Conservation (phyloP, 768 basidiomycete species). For the Leccinum disarticulatum region DNA sequence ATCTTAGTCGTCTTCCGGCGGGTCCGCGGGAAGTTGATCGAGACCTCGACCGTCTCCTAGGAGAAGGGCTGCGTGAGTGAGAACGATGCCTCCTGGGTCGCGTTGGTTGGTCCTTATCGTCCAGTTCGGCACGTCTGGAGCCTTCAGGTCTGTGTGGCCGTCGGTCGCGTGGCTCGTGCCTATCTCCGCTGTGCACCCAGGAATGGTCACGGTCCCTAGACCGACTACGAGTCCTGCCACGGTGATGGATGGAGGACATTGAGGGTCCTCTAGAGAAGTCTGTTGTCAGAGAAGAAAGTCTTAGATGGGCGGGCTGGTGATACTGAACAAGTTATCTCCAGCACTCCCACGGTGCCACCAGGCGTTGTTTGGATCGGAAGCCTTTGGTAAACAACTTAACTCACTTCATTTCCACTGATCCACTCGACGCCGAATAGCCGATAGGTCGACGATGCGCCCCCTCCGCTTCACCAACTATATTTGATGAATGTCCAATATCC, state of each 20-base stretch:
- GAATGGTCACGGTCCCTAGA: conserved; percentile 11
- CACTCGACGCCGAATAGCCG: conserved; percentile 25
- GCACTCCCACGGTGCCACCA: background rate
- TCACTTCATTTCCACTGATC: conserved; percentile 9
- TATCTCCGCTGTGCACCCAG: conserved; percentile 16
- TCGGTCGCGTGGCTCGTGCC: conserved; percentile 20
- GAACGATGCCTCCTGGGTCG: conserved; percentile 13
- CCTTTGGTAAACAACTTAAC: conserved; percentile 27
- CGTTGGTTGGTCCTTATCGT: conserved; percentile 8
- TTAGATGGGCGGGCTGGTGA: background rate
- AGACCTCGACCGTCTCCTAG: conserved; percentile 24
- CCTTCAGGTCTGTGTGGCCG: conserved; percentile 18
- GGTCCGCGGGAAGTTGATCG: conserved; percentile 27
- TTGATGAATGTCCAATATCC: conserved; percentile 27
- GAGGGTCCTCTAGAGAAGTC: background rate
- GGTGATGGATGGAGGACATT: conserved; percentile 25
- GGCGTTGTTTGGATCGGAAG: conserved; percentile 31
- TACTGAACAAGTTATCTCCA: conserved; percentile 1
- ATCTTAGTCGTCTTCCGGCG: conserved; percentile 12
- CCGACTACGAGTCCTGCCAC: conserved; percentile 24
- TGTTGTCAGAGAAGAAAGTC: background rate
- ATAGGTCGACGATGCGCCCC: conserved; percentile 11
- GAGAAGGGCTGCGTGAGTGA: conserved; percentile 25
- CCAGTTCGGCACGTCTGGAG: conserved; percentile 11
- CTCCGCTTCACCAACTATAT: conserved; percentile 8